Conservation (phyloP, 129 eudicot genomes). For the Flaveria ramosissima region DNA sequence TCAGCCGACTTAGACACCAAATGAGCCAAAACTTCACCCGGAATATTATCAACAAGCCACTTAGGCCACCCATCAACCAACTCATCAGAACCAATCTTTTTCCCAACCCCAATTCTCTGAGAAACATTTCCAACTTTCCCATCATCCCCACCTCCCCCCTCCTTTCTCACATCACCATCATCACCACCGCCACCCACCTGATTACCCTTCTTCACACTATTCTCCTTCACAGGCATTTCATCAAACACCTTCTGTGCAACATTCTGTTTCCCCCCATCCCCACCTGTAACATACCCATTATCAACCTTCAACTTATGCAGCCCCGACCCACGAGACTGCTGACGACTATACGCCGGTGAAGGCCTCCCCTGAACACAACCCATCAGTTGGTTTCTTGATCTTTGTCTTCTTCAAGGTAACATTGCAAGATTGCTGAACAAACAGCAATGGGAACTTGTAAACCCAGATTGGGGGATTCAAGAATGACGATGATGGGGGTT, state of each 20-base stretch:
- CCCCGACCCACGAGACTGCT: slow-evolving; percentile 28
- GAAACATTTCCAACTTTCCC: slow-evolving; percentile 38
- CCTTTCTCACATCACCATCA: background rate
- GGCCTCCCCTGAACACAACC: slow-evolving; percentile 64
- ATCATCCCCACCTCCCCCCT: slow-evolving; percentile 25
- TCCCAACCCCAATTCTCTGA: slow-evolving; percentile 35
- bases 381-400: slow-evolving; percentile 36
- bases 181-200: slow-evolving; percentile 8
- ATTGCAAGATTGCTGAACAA: background rate
- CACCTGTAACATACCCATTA: slow-evolving; percentile 51
- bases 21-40: slow-evolving; percentile 51
- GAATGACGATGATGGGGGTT: background rate
- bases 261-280: slow-evolving; percentile 23
- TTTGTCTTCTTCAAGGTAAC: background rate
- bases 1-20: slow-evolving; percentile 71
- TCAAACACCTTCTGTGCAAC: slow-evolving; percentile 27
- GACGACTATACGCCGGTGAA: slow-evolving; percentile 24
- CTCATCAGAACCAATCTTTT: slow-evolving; percentile 56
- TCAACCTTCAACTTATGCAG: slow-evolving; percentile 48
- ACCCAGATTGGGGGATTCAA: background rate
- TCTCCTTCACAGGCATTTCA: slow-evolving; percentile 27
- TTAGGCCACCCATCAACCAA: slow-evolving; percentile 75
- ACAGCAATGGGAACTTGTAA: background rate
- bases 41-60: slow-evolving; percentile 73
- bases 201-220: slow-evolving; percentile 19